phyloP scores from a whole-genome alignment of 2,329 filamentous ascomycete genomes.

The Aureobasidium namibiae region DNA sequence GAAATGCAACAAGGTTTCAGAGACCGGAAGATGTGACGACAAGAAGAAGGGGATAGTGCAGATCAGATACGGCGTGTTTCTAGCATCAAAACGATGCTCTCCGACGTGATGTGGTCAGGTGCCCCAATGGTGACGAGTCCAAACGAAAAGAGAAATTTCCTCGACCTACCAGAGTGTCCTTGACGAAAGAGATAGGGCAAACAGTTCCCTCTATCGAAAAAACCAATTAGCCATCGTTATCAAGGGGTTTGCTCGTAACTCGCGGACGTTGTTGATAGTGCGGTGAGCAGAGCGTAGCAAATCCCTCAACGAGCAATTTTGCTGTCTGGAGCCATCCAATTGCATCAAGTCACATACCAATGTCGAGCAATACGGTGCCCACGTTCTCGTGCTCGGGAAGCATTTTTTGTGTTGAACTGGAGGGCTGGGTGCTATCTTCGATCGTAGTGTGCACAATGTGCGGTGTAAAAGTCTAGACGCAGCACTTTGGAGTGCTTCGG shows the following conservation, averaged over 20 bases:
- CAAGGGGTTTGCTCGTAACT: background rate
- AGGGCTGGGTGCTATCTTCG: background rate
- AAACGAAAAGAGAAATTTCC: conserved; percentile 15
- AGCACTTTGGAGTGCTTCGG: background rate
- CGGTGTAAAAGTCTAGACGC: conserved; percentile 11
- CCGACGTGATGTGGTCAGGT: conserved; percentile 1
- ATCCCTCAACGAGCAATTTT: background rate
- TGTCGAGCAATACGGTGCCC: conserved; percentile 29
- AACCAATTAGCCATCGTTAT: conserved; percentile 3
- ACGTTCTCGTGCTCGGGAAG: conserved; percentile 22
- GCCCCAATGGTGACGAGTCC: background rate
- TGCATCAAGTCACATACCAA: conserved; percentile 22
- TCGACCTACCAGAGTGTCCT: conserved; percentile 65
- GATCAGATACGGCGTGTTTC: background rate
- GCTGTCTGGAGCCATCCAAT: background rate
- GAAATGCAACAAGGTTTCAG: background rate
- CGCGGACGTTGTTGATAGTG: background rate
- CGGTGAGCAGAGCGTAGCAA: background rate
- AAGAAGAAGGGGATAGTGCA: background rate
- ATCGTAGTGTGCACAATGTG: background rate
- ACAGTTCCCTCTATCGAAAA: conserved; percentile 62
- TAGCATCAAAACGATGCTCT: background rate
- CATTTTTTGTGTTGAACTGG: background rate
- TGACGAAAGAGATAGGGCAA: conserved; percentile 77
- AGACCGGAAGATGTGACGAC: background rate